Evolutionary conservation across 371 early-diverging fungal species (phyloP).

Genomic region (Syncephalastrum contaminatum): DNA sequence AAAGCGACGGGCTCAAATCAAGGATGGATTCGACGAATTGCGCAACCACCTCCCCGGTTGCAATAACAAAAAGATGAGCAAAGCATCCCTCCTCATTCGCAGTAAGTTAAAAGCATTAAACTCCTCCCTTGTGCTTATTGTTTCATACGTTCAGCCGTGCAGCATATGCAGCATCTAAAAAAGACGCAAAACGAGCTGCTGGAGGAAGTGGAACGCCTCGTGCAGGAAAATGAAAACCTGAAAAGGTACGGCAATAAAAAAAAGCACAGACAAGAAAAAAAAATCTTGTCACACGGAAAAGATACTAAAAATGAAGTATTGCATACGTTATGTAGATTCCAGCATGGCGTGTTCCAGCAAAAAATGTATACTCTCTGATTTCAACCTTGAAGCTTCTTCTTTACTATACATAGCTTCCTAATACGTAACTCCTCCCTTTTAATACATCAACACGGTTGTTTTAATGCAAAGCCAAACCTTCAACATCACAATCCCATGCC

Average conservation of each 20-base stretch:
- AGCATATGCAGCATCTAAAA: constrained; percentile 50
- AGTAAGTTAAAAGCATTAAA: constrained; percentile 25
- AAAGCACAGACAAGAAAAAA: neutral
- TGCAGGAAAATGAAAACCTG: constrained; percentile 48
- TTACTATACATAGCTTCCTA: constrained; percentile 7
- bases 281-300: neutral
- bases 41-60: constrained; percentile 50
- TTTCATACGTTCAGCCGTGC: constrained; percentile 31
- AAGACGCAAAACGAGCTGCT: constrained; percentile 41
- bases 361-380: constrained; percentile 44
- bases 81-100: constrained; percentile 52
- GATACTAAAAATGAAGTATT: neutral
- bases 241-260: constrained; percentile 38
- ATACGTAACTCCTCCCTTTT: neutral
- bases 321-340: constrained; percentile 26
- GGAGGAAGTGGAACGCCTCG: constrained; percentile 47
- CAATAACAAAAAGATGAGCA: constrained; percentile 57
- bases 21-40: constrained; percentile 53
- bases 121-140: too few relatives aligned
- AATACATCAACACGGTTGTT: constrained; percentile 1
- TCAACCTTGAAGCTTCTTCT: neutral
- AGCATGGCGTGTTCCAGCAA: constrained; percentile 46
- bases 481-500: too few relatives aligned
- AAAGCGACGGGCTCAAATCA: constrained; percentile 51
- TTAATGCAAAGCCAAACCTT: neutral